Conservation (phyloP, 495 filamentous ascomycete species). For the Tuber magnatum region DNA sequence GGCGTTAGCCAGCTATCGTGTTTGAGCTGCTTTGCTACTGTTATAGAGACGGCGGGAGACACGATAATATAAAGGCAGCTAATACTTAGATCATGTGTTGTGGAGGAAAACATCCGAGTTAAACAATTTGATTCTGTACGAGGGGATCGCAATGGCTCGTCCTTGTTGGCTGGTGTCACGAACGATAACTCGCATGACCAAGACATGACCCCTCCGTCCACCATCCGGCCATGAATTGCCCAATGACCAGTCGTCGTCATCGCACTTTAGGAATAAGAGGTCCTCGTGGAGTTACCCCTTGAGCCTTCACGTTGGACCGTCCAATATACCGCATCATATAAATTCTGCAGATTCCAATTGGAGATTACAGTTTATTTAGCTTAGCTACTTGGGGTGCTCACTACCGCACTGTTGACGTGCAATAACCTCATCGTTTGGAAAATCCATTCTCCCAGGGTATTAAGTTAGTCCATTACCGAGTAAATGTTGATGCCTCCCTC, state of each 20-base stretch:
- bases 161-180: not conserved
- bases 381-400: not conserved
- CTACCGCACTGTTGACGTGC: not conserved
- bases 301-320: not conserved
- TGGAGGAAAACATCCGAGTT: not conserved
- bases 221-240: not conserved
- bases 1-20: not conserved
- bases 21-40: not conserved
- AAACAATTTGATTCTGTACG: not conserved
- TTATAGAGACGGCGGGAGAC: not conserved
- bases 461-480: no score
- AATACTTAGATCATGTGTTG: not conserved
- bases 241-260: not conserved
- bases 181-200: not conserved
- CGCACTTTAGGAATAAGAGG: not conserved
- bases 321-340: not conserved
- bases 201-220: not conserved
- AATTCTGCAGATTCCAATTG: not conserved
- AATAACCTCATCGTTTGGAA: not conserved
- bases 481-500: not conserved
- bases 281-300: not conserved
- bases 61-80: not conserved
- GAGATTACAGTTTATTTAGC: not conserved
- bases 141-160: not conserved
- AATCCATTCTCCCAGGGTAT: not conserved